phyloP scores from a whole-genome alignment of 371 early-diverging fungal genomes.

The Mucor lusitanicus region DNA sequence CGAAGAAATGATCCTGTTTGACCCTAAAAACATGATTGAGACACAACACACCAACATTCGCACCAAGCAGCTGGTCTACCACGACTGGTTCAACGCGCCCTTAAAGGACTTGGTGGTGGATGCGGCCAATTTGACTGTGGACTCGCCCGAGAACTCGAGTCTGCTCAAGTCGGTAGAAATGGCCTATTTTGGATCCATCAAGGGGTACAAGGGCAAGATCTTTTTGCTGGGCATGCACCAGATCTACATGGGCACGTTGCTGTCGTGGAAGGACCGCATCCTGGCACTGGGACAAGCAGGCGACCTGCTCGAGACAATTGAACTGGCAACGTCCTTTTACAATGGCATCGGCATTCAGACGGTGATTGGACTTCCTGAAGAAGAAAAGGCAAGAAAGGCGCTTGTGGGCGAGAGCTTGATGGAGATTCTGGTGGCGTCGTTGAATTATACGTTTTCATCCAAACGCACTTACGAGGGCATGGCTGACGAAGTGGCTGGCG shows the following conservation, averaged over 20 bases:
- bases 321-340: constrained; percentile 68
- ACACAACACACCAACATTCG: constrained; percentile 64
- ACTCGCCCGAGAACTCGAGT: constrained; percentile 6
- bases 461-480: constrained; percentile 48
- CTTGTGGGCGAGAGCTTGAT: constrained; percentile 67
- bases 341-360: constrained; percentile 62
- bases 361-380: constrained; percentile 73
- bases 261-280: constrained; percentile 81
- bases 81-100: constrained; percentile 63
- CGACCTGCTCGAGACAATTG: constrained; percentile 72
- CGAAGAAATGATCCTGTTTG: constrained; percentile 73
- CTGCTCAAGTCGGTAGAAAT: constrained; percentile 55
- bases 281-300: constrained; percentile 71
- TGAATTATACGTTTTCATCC: constrained; percentile 67
- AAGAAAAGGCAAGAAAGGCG: constrained; percentile 57
- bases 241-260: constrained; percentile 64
- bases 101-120: constrained; percentile 31
- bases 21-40: constrained; percentile 62
- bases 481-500: constrained; percentile 46
- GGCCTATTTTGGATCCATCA: constrained; percentile 72
- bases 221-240: constrained; percentile 68
- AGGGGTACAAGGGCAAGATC: constrained; percentile 68
- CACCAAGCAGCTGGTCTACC: constrained; percentile 61
- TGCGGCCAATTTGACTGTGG: constrained; percentile 6
- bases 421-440: constrained; percentile 67